Conservation (phyloP, 805 yeast genomes). For the Pichia scutulata region DNA sequence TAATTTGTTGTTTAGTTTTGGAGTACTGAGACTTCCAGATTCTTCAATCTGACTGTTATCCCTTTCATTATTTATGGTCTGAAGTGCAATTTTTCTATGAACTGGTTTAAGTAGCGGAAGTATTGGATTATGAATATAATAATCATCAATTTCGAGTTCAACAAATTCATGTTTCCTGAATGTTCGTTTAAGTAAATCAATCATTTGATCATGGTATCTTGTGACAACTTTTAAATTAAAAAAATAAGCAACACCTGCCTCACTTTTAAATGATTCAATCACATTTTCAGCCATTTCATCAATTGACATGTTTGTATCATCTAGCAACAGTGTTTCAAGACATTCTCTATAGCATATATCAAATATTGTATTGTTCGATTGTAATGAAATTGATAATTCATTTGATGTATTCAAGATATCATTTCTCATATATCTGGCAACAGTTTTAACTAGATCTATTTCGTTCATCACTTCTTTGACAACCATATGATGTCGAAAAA, state of each 20-base stretch:
- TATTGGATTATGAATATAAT: slow-evolving; percentile 20
- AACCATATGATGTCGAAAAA: slow-evolving; percentile 5
- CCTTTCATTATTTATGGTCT: slow-evolving; percentile 1
- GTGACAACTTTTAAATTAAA: background rate
- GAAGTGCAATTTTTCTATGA: slow-evolving; percentile 8
- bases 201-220: slow-evolving; percentile 6
- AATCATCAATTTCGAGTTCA: slow-evolving; percentile 15
- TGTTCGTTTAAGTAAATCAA: slow-evolving; percentile 4
- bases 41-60: background rate
- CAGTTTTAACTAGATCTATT: background rate
- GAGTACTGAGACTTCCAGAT: background rate
- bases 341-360: slow-evolving; percentile 1
- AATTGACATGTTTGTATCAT: background rate
- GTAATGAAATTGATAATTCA: background rate
- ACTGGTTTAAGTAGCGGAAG: slow-evolving; percentile 22
- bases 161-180: slow-evolving; percentile 7
- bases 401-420: background rate
- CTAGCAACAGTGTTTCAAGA: background rate
- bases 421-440: background rate
- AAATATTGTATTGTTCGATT: slow-evolving; percentile 1
- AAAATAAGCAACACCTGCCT: slow-evolving; percentile 2
- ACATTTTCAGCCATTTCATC: background rate
- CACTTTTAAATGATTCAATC: background rate
- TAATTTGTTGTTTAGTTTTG: background rate
- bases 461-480: slow-evolving; percentile 1